These are phyloP conservation scores for Physcomitrium patens DNA, from an alignment of 225 moss, liverwort and hornwort species.

Conservation along the genomic window DNA sequence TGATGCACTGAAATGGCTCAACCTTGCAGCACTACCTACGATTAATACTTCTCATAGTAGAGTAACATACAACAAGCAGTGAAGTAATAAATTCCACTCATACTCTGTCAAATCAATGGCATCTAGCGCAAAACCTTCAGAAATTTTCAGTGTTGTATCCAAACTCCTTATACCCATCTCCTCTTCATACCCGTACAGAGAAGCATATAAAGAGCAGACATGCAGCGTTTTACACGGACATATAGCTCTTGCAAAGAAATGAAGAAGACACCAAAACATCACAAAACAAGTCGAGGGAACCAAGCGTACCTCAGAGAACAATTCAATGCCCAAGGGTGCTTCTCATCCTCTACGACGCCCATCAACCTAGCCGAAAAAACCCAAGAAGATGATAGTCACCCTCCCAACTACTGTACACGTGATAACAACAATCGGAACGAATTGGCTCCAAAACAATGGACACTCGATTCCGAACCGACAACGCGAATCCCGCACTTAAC, in stretches of 20 bases:
- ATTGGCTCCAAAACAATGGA: background rate
- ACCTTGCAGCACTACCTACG: conserved; percentile 33
- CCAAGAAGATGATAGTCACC: conserved; percentile 13
- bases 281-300: background rate
- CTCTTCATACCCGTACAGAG: conserved; percentile 4
- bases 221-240: conserved; percentile 8
- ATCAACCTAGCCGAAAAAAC: conserved; percentile 9
- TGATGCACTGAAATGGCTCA: conserved; percentile 11
- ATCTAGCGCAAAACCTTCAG: conserved; percentile 13
- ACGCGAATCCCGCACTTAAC: conserved; percentile 18
- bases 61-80: background rate
- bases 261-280: background rate
- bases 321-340: conserved; percentile 10
- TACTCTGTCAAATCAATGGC: conserved; percentile 13
- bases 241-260: background rate
- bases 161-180: background rate
- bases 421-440: background rate
- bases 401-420: background rate
- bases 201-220: conserved; percentile 12
- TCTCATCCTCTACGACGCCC: background rate
- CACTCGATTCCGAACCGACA: conserved; percentile 26
- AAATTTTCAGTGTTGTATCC: background rate
- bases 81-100: conserved; percentile 19
- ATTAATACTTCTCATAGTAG: conserved; percentile 17
- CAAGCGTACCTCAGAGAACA: background rate